A percentile compares a stretch with the other conserved stretches of the same genome.
These are phyloP conservation scores for Hypoxylon sp. DNA, from an alignment of 2,329 filamentous ascomycete genomes.

Conservation along the genomic window DNA sequence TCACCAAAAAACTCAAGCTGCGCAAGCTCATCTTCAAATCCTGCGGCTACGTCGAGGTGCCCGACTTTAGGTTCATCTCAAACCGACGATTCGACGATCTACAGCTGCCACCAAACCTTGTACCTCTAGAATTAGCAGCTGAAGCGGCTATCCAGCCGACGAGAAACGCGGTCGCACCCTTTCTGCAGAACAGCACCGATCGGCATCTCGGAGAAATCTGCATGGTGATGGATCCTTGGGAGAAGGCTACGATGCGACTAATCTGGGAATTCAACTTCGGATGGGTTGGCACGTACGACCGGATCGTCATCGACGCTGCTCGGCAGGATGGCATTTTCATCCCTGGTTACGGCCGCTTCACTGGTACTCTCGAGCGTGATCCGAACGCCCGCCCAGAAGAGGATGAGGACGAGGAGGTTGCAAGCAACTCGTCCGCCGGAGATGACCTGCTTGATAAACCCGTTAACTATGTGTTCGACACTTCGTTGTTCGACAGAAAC, in stretches of 20 bases:
- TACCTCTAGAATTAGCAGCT: too few species aligned
- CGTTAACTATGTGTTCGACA: constrained; percentile 2
- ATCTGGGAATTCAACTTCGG: constrained; percentile 57
- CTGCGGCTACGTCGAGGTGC: constrained; percentile 71
- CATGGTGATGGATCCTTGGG: constrained; percentile 51
- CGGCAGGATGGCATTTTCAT: constrained; percentile 55
- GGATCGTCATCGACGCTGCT: constrained; percentile 54
- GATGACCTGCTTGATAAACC: background rate
- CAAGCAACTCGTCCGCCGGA: background rate
- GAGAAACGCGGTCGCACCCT: background rate
- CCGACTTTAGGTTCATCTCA: constrained; percentile 51
- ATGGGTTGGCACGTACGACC: constrained; percentile 57
- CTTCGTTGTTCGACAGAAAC: constrained; percentile 13
- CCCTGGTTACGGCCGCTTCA: constrained; percentile 60
- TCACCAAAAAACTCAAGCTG: constrained; percentile 48
- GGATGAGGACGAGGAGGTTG: background rate
- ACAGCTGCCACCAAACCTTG: background rate
- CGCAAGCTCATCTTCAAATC: constrained; percentile 68
- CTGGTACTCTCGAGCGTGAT: constrained; percentile 52
- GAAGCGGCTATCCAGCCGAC: background rate
- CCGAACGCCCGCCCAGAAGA: background rate
- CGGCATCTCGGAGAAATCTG: constrained; percentile 56
- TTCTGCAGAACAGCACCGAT: constrained; percentile 58
- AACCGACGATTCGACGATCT: constrained; percentile 33
- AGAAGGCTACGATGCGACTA: constrained; percentile 52